These are phyloP conservation scores for Ananas comosus DNA, from an alignment of 176 grass and related monocot species.

Conservation along the genomic window DNA sequence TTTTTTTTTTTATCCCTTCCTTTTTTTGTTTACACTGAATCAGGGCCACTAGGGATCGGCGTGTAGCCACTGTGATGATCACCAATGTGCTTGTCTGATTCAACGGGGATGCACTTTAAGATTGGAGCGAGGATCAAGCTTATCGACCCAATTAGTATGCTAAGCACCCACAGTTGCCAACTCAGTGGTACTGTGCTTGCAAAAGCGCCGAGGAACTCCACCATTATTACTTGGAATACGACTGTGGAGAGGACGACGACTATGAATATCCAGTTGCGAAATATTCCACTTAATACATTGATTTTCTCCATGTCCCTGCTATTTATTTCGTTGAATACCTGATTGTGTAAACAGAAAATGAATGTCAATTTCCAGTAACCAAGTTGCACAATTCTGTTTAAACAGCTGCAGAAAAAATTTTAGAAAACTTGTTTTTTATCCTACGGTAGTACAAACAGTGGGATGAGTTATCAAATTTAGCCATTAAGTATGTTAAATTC, in stretches of 20 bases:
- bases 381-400: not conserved
- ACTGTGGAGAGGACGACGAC: constrained; percentile 47
- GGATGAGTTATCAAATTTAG: no score
- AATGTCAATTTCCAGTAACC: not conserved
- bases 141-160: constrained; percentile 48
- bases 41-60: constrained; percentile 58
- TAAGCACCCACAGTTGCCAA: constrained; percentile 48
- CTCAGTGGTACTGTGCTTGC: constrained; percentile 63
- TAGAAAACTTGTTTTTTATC: no score
- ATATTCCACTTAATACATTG: constrained; percentile 70
- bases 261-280: constrained; percentile 67
- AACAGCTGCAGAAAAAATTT: not conserved
- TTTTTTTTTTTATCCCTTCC: no score
- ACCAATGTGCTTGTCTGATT: constrained; percentile 6
- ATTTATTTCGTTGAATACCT: constrained; percentile 98
- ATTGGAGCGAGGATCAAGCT: constrained; percentile 51
- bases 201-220: constrained; percentile 68
- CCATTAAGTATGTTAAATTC: no score
- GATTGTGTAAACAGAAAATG: not conserved
- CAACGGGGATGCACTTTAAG: constrained; percentile 60
- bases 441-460: no score
- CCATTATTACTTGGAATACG: constrained; percentile 64
- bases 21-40: constrained; percentile 33
- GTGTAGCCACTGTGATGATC: constrained; percentile 35
- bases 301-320: constrained; percentile 93